A percentile compares a stretch with the other conserved stretches of the same genome.
phyloP scores from a whole-genome alignment of 169 alveolate genomes.

The Perkinsus marinus region DNA sequence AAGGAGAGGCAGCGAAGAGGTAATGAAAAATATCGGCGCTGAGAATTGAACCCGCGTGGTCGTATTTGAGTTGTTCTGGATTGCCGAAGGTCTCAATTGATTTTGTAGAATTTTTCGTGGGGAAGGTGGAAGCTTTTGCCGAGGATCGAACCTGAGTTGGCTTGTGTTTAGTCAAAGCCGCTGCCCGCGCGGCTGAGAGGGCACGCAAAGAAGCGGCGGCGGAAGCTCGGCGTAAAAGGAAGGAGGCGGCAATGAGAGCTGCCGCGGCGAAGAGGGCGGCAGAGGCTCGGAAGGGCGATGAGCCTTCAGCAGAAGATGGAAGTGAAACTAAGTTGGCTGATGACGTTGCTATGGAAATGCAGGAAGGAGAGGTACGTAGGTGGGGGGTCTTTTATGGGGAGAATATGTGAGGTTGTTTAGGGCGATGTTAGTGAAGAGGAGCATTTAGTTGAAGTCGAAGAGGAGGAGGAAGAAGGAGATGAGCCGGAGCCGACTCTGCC shows the following conservation, averaged over 20 bases:
- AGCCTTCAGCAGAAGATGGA: background rate
- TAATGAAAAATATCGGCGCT: background rate
- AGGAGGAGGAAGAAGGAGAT: background rate
- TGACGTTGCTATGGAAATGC: background rate
- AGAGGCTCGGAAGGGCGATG: background rate
- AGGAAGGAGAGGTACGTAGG: background rate
- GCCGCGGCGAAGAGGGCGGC: background rate
- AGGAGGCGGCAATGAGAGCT: background rate
- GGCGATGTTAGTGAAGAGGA: background rate
- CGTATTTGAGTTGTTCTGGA: no score
- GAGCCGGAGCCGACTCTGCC: background rate
- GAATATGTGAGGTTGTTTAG: background rate
- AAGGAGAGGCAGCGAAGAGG: background rate
- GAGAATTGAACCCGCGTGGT: background rate
- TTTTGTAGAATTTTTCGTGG: background rate
- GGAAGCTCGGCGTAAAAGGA: background rate
- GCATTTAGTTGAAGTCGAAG: background rate
- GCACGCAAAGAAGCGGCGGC: background rate
- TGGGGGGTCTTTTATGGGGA: background rate
- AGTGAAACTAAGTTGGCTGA: background rate
- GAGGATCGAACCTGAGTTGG: background rate
- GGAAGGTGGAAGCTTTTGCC: background rate
- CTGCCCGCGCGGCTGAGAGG: background rate
- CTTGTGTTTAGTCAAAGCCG: background rate
- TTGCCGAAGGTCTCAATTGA: no score